phyloP scores from a whole-genome alignment of 2,329 filamentous ascomycete genomes.

The Ophiocordyceps camponoti-saundersi region DNA sequence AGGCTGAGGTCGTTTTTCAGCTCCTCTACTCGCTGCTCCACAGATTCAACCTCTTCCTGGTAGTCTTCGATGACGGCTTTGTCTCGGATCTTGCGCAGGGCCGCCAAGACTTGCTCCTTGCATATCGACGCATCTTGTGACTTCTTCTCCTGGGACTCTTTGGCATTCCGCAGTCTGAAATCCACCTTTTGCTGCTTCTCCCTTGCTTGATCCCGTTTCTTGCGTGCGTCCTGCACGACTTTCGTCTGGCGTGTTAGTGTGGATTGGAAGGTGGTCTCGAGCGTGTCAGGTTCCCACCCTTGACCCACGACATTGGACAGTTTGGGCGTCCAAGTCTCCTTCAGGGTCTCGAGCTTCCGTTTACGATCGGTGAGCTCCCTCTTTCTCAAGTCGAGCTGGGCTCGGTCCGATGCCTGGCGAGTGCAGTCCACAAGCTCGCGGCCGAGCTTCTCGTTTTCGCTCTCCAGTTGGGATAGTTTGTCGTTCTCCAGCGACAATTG shows the following conservation, averaged over 20 bases:
- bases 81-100: conserved; percentile 26
- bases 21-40: conserved; percentile 40
- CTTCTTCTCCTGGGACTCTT: conserved; percentile 47
- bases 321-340: conserved; percentile 54
- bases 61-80: conserved; percentile 36
- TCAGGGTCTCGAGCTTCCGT: conserved; percentile 61
- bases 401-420: conserved; percentile 63
- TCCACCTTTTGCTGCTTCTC: conserved; percentile 64
- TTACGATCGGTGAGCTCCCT: conserved; percentile 63
- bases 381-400: conserved; percentile 66
- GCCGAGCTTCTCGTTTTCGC: conserved; percentile 53
- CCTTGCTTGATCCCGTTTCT: conserved; percentile 50
- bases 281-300: conserved; percentile 49
- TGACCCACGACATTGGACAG: conserved; percentile 45
- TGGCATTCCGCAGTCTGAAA: conserved; percentile 49
- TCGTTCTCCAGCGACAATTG: conserved; percentile 50
- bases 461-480: conserved; percentile 52
- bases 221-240: conserved; percentile 46
- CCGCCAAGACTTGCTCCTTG: conserved; percentile 36
- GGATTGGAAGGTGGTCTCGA: conserved; percentile 56
- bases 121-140: conserved; percentile 43
- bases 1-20: conserved; percentile 51
- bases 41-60: conserved; percentile 28
- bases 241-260: conserved; percentile 39
- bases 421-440: conserved; percentile 74